Conservation (phyloP, 2,329 filamentous ascomycete species). For the Trichocomaceae sp. region DNA sequence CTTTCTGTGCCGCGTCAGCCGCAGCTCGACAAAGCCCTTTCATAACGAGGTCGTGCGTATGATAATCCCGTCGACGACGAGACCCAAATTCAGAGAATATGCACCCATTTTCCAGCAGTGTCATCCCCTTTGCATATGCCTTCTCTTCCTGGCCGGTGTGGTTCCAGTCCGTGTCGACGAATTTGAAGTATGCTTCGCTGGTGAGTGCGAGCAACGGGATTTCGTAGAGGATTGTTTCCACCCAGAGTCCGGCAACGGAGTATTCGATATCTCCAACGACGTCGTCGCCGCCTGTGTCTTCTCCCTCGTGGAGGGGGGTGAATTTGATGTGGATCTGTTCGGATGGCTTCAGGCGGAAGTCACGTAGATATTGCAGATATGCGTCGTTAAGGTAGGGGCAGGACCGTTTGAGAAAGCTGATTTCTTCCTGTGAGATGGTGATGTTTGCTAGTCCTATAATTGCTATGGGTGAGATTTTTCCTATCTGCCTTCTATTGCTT, state of each 20-base stretch:
- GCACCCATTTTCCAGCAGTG: conserved; percentile 74
- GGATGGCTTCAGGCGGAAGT: conserved; percentile 72
- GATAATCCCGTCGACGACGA: conserved; percentile 80
- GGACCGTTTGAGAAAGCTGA: conserved; percentile 66
- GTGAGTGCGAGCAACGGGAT: conserved; percentile 88
- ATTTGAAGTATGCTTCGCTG: conserved; percentile 95
- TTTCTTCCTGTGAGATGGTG: conserved; percentile 69
- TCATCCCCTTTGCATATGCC: conserved; percentile 72
- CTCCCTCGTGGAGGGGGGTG: conserved; percentile 26
- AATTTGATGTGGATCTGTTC: conserved; percentile 74
- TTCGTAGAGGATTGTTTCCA: conserved; percentile 95
- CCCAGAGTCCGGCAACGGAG: conserved; percentile 74
- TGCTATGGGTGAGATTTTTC: background rate
- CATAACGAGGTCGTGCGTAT: conserved; percentile 89
- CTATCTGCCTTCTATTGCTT: background rate
- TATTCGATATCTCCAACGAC: conserved; percentile 71
- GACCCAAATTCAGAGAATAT: conserved; percentile 92
- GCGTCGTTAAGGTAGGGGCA: conserved; percentile 72
- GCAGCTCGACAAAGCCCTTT: conserved; percentile 74
- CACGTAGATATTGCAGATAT: conserved; percentile 75
- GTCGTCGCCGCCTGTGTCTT: conserved; percentile 56
- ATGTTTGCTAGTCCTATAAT: conserved; percentile 72
- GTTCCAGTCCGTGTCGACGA: conserved; percentile 88
- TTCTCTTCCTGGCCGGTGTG: conserved; percentile 80
- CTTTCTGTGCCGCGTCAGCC: conserved; percentile 59